Conservation (phyloP, 768 basidiomycete genomes). For the Lactarius hatsudake region DNA sequence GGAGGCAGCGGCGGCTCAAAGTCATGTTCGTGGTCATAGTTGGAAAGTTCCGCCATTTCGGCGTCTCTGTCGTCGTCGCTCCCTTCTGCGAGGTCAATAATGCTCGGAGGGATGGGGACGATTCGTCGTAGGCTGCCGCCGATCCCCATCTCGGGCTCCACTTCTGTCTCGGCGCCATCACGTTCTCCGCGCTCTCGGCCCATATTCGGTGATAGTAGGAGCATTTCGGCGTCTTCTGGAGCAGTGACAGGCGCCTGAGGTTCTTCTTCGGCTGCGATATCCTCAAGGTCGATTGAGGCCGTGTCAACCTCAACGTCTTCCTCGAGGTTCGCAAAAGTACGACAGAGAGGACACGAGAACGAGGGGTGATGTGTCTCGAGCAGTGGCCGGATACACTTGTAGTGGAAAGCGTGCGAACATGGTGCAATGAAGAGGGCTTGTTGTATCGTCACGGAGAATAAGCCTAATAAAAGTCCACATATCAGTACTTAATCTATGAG, state of each 20-base stretch:
- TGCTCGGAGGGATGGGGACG: conserved; percentile 15
- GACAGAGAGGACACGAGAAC: conserved; percentile 93
- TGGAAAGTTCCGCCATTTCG: conserved; percentile 14
- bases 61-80: conserved; percentile 24
- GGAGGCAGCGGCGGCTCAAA: conserved; percentile 18
- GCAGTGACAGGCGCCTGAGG: neutral
- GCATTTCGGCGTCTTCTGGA: conserved; percentile 22
- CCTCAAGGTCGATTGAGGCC: conserved; percentile 16
- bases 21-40: neutral
- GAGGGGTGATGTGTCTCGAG: conserved; percentile 86
- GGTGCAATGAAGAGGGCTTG: conserved; percentile 98
- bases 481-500: conserved; percentile 1
- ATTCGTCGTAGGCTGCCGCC: conserved; percentile 12
- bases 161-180: conserved; percentile 24
- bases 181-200: conserved; percentile 17
- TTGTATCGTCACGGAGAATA: conserved; percentile 88
- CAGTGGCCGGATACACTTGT: conserved; percentile 94
- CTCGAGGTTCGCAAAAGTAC: conserved; percentile 92
- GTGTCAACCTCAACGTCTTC: conserved; percentile 84
- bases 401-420: conserved; percentile 94
- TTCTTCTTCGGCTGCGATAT: neutral
- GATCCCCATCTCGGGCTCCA: conserved; percentile 16
- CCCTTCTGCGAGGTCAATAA: conserved; percentile 23
- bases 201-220: conserved; percentile 15
- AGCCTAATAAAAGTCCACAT: conserved; percentile 37